phyloP scores from a whole-genome alignment of 768 basidiomycete genomes.

The Suillus paluster region DNA sequence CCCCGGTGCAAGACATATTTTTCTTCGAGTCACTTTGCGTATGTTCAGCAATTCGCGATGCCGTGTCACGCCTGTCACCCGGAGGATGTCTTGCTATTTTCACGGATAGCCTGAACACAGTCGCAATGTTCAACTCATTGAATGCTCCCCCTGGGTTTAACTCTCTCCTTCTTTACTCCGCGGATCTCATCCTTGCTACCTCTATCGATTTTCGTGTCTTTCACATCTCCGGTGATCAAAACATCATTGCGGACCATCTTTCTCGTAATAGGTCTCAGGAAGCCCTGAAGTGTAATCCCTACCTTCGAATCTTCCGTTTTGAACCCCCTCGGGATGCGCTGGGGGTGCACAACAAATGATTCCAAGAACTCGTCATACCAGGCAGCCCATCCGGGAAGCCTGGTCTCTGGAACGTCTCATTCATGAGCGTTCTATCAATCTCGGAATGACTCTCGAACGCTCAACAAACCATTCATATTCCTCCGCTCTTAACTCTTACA shows the following conservation, averaged over 20 bases:
- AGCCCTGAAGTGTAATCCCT: too few species aligned
- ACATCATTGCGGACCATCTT: too few species aligned
- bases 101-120: slow-evolving; percentile 37
- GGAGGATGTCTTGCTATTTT: too few species aligned
- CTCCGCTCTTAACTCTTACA: slow-evolving; percentile 42
- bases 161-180: too few species aligned
- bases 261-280: too few species aligned
- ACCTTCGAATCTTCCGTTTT: too few species aligned
- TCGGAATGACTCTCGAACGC: slow-evolving; percentile 33
- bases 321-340: too few species aligned
- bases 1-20: slow-evolving; percentile 4
- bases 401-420: slow-evolving; percentile 42
- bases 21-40: slow-evolving; percentile 21
- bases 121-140: slow-evolving; percentile 37
- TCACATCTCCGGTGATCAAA: slow-evolving; percentile 30
- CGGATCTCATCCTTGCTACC: slow-evolving; percentile 17
- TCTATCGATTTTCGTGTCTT: slow-evolving; percentile 27
- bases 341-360: slow-evolving; percentile 25
- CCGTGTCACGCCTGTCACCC: too few species aligned
- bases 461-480: slow-evolving; percentile 31
- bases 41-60: slow-evolving; percentile 11
- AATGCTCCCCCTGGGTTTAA: too few species aligned
- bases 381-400: slow-evolving; percentile 18
- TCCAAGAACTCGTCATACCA: not conserved
- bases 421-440: slow-evolving; percentile 35